Evolutionary conservation across 768 basidiomycete genomes (phyloP).

Genomic region (Calocybe cyanea): DNA sequence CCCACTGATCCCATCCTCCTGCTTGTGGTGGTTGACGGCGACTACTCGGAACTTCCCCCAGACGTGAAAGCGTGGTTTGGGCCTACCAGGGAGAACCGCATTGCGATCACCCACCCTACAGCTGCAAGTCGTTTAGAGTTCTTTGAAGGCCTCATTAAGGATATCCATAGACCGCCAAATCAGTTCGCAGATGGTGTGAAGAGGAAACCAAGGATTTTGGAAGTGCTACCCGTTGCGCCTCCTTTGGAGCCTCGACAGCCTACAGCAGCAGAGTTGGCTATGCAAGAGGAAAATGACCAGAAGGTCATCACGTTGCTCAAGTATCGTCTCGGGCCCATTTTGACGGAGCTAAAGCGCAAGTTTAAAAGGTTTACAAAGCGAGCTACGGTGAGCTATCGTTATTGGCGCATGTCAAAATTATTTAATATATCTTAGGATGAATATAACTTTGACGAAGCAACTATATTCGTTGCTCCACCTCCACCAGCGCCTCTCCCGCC

Average conservation of each 20-base stretch:
- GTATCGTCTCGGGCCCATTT: slow-evolving; percentile 85
- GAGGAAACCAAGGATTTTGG: slow-evolving; percentile 78
- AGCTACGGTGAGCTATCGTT: slow-evolving; percentile 53
- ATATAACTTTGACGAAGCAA: slow-evolving; percentile 52
- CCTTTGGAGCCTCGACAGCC: slow-evolving; percentile 84
- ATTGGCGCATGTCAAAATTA: not conserved
- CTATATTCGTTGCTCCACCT: slow-evolving; percentile 6
- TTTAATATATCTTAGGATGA: slow-evolving; percentile 56
- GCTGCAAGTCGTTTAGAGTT: slow-evolving; percentile 61
- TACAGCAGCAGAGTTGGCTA: slow-evolving; percentile 73
- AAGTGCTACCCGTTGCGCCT: slow-evolving; percentile 84
- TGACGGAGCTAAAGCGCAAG: slow-evolving; percentile 87
- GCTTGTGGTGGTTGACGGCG: slow-evolving; percentile 83
- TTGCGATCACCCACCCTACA: slow-evolving; percentile 55
- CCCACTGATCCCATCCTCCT: slow-evolving; percentile 94
- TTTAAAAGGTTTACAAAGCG: slow-evolving; percentile 86
- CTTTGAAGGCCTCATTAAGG: slow-evolving; percentile 69
- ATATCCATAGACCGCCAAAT: slow-evolving; percentile 73
- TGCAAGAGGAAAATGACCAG: slow-evolving; percentile 81
- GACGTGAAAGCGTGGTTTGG: slow-evolving; percentile 96
- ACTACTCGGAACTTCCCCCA: slow-evolving; percentile 60
- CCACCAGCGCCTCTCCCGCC: slow-evolving; percentile 16
- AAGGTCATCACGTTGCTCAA: slow-evolving; percentile 77
- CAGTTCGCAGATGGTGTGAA: slow-evolving; percentile 88
- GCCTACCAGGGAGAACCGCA: slow-evolving; percentile 63